These are phyloP conservation scores for Solanum corneliomulleri DNA, from an alignment of 257 asterid genomes.

Conservation along the genomic window DNA sequence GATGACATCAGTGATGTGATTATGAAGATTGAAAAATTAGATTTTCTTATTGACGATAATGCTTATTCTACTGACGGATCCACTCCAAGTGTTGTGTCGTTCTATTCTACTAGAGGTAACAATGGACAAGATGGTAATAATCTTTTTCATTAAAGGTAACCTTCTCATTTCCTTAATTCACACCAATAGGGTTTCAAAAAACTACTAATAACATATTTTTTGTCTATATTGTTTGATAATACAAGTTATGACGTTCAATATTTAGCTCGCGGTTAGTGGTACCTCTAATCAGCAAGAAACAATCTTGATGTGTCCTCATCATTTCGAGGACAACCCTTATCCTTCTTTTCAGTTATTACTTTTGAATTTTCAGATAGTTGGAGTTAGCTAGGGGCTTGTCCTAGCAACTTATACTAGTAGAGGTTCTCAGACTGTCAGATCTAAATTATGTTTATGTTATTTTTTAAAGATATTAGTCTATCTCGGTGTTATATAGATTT, in stretches of 20 bases:
- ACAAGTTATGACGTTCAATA: neutral
- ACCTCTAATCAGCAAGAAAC: neutral
- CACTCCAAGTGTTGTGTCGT: neutral
- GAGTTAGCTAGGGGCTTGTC: neutral
- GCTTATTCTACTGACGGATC: neutral
- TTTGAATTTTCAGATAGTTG: neutral
- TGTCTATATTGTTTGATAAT: too few relatives aligned
- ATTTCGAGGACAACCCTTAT: neutral
- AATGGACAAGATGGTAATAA: neutral
- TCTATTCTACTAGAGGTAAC: neutral
- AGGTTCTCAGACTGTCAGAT: neutral
- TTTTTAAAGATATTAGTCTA: too few relatives aligned
- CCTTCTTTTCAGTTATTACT: too few relatives aligned
- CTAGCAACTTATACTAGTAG: neutral
- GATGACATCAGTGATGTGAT: neutral
- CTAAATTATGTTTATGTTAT: too few relatives aligned
- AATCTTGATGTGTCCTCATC: neutral
- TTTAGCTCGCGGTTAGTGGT: accelerated
- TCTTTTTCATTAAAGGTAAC: neutral
- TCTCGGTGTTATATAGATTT: too few relatives aligned
- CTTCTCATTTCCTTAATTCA: neutral
- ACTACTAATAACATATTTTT: too few relatives aligned
- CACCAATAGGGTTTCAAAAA: too few relatives aligned
- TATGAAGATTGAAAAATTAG: neutral
- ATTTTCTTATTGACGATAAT: neutral